Evolutionary conservation across 2,329 filamentous ascomycete species (phyloP), one percentile per base, ranked within the genome.

Genomic region (Dothideomycetidae sp.): DNA sequence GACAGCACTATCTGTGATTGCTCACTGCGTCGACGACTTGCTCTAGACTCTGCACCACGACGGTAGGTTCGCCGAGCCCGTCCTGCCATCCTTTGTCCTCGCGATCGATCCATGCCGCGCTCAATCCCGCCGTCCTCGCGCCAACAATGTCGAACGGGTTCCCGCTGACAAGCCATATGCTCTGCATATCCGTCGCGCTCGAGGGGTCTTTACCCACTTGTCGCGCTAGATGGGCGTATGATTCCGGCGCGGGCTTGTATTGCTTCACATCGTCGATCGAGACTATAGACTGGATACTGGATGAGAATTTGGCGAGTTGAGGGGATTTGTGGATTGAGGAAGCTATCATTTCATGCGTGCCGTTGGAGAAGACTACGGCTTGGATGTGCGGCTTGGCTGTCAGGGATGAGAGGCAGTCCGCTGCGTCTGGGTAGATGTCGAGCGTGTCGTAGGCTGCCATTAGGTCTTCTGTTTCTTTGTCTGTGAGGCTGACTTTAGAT

Each of bases 121-220:
- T 66, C 58, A 83, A 59, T 0, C 78, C 78, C 4, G 67, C 63
- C 1, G 63, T 63, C 42, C 64, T 65, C 1, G 78, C 75, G 0
- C 81, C 80, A 0, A 75, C 67, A 11, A 79, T 60, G 52, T 85
- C 80, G 51, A 85, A 85, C 2, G 80, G 74, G 51, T 85, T 85
- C 1, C 72, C 71, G 46, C 70, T 79, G 4, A 86, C 66, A 5
- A 85, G 55, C 76, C 78, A 83, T 10, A 83, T 63, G 1, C 52
- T 57, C 44, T 64, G 59, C 12, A 63, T 48, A 1, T 54, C 56
- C 41, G 62, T 57, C 7, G 21, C 21, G 13, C 63, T 48, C 9
- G 53, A 42, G 26, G 31, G 44, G 42, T 57, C 46, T 47, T 67
- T 68, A 3, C 67, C 67, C 2, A 66, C 61, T 23, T 61, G 60